Percentiles rank a stretch among this genome's conserved stretches.
Conservation (phyloP, 805 yeast species). For the Candida chauliodis region DNA sequence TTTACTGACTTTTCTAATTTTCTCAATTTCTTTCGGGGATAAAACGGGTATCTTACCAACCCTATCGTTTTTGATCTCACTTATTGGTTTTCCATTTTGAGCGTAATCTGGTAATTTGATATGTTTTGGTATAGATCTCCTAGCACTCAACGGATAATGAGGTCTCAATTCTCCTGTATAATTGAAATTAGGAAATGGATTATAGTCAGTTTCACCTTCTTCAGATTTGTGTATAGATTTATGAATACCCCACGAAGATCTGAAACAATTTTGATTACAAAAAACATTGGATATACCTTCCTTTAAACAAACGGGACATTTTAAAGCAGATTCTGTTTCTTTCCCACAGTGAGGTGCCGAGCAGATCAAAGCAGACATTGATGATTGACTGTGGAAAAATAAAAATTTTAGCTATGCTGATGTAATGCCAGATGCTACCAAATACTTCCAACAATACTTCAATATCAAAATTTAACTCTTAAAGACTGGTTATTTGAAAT, state of each 20-base stretch:
- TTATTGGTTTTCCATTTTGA: conserved; percentile 67
- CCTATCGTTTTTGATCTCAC: conserved; percentile 73
- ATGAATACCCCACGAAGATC: conserved; percentile 66
- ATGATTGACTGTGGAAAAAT: background rate
- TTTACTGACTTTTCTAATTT: conserved; percentile 70
- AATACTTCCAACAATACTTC: too few species aligned
- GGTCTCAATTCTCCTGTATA: conserved; percentile 79
- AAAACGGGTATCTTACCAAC: conserved; percentile 61
- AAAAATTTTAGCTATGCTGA: too few species aligned
- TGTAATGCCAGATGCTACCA: too few species aligned
- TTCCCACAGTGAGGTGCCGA: conserved; percentile 85
- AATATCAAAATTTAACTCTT: too few species aligned
- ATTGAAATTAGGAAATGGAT: conserved; percentile 80
- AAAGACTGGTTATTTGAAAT: too few species aligned
- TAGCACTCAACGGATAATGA: conserved; percentile 73
- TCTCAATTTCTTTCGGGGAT: conserved; percentile 65
- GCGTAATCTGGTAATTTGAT: conserved; percentile 85
- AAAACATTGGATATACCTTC: conserved; percentile 58
- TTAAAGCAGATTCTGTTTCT: conserved; percentile 65
- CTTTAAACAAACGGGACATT: conserved; percentile 91
- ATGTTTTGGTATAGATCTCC: conserved; percentile 65
- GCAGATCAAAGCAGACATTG: conserved; percentile 39
- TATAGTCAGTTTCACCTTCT: conserved; percentile 54
- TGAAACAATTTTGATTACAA: conserved; percentile 83
- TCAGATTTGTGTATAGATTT: conserved; percentile 65